phyloP scores from a whole-genome alignment of 495 filamentous ascomycete genomes.

The Cercophora samala region DNA sequence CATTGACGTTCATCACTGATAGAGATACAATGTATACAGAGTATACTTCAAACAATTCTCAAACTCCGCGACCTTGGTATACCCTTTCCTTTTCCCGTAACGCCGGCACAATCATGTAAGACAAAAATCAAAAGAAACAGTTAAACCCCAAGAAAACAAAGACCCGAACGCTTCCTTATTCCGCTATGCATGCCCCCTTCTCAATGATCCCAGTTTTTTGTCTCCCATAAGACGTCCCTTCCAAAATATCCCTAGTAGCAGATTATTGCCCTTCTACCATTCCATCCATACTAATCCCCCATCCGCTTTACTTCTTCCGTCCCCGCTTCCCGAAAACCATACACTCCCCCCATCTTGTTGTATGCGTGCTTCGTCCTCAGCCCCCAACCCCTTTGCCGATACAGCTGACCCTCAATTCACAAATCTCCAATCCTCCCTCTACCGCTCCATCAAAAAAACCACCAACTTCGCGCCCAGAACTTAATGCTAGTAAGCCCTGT shows the following conservation, averaged over 20 bases:
- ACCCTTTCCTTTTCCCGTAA: not conserved
- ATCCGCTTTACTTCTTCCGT: too few species aligned
- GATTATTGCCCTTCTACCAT: too few species aligned
- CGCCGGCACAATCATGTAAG: not conserved
- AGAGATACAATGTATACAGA: not conserved
- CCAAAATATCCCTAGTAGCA: too few species aligned
- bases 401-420: not conserved
- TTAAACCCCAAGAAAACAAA: not conserved
- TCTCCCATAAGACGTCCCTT: too few species aligned
- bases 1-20: not conserved
- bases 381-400: not conserved
- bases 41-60: not conserved
- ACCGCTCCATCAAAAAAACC: too few species aligned
- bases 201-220: not conserved
- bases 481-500: slow-evolving; percentile 40
- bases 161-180: not conserved
- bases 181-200: not conserved
- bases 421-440: not conserved
- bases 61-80: not conserved
- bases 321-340: too few species aligned
- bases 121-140: not conserved
- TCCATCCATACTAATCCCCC: too few species aligned
- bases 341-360: too few species aligned
- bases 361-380: not conserved
- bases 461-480: not conserved